Conservation (phyloP, 164 flowering plant species). For the Chimonanthus salicifolius region DNA sequence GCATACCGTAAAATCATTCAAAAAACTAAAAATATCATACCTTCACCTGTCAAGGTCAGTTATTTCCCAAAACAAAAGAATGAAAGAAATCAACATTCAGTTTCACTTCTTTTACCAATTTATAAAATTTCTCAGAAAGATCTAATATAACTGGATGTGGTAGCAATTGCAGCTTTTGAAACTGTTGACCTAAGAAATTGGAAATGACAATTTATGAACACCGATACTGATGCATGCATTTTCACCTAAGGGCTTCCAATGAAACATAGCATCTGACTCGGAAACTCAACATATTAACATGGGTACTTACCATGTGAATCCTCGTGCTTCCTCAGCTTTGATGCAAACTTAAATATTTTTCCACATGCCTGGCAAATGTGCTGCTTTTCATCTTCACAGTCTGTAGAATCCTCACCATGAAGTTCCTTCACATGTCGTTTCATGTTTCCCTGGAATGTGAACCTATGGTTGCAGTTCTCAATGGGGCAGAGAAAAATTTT, state of each 20-base stretch:
- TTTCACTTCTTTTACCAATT: neutral
- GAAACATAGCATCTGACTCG: neutral
- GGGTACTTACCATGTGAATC: conserved; percentile 70
- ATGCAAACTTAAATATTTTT: conserved; percentile 61
- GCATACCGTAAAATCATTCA: neutral
- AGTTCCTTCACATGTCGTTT: conserved; percentile 58
- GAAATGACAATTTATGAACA: neutral
- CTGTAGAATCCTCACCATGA: conserved; percentile 33
- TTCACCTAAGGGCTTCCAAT: neutral
- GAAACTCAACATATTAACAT: neutral
- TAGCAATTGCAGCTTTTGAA: neutral
- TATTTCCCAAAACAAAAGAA: neutral
- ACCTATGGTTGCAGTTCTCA: conserved; percentile 44
- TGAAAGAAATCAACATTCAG: too few relatives aligned
- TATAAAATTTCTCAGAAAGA: too few relatives aligned
- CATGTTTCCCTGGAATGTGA: conserved; percentile 53
- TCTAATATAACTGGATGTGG: neutral
- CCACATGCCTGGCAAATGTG: conserved; percentile 57
- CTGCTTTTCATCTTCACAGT: conserved; percentile 23
- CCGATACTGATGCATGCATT: neutral
- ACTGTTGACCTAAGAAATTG: neutral
- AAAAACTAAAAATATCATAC: neutral
- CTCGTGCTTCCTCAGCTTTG: conserved; percentile 59
- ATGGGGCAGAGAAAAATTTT: conserved; percentile 63
- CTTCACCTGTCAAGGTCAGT: neutral